Percentiles rank a stretch among this genome's conserved stretches.
phyloP scores from a whole-genome alignment of 1,139 yeast species.

The Arxiozyma slooffiae region DNA sequence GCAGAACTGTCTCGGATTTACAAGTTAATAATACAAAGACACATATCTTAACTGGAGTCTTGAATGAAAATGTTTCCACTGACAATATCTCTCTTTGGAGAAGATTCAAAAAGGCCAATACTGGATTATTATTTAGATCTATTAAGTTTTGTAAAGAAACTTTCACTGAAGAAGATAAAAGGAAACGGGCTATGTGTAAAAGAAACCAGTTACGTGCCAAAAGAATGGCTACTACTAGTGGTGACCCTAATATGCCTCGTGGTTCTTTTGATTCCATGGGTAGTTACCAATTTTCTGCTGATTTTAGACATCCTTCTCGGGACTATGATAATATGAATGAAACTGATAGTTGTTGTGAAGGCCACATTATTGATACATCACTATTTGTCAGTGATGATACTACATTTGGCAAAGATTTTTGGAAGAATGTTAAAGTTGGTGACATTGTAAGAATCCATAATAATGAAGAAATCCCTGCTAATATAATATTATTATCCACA shows the following conservation, averaged over 20 bases:
- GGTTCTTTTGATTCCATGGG: slow-evolving; percentile 27
- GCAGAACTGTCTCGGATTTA: slow-evolving; percentile 68
- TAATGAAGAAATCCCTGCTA: slow-evolving; percentile 93
- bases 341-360: slow-evolving; percentile 12
- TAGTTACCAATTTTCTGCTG: slow-evolving; percentile 26
- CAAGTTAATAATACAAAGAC: slow-evolving; percentile 84
- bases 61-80: slow-evolving; percentile 68
- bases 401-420: slow-evolving; percentile 57
- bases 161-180: slow-evolving; percentile 34
- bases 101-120: slow-evolving; percentile 45
- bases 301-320: slow-evolving; percentile 23
- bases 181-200: slow-evolving; percentile 21
- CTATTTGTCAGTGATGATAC: slow-evolving; percentile 25
- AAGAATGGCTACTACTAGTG: slow-evolving; percentile 9
- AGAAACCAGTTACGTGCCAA: slow-evolving; percentile 12
- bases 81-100: slow-evolving; percentile 51
- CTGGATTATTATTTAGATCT: slow-evolving; percentile 30
- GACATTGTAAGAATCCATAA: slow-evolving; percentile 76
- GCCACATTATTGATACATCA: slow-evolving; percentile 21
- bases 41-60: slow-evolving; percentile 59
- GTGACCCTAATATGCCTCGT: slow-evolving; percentile 16
- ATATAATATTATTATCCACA: slow-evolving; percentile 65
- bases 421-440: slow-evolving; percentile 89
- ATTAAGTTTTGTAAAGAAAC: slow-evolving; percentile 29
- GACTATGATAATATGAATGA: slow-evolving; percentile 20